These are phyloP conservation scores for Pseudomonodictys pantanalensis DNA, from an alignment of 495 filamentous ascomycete genomes.

Conservation along the genomic window DNA sequence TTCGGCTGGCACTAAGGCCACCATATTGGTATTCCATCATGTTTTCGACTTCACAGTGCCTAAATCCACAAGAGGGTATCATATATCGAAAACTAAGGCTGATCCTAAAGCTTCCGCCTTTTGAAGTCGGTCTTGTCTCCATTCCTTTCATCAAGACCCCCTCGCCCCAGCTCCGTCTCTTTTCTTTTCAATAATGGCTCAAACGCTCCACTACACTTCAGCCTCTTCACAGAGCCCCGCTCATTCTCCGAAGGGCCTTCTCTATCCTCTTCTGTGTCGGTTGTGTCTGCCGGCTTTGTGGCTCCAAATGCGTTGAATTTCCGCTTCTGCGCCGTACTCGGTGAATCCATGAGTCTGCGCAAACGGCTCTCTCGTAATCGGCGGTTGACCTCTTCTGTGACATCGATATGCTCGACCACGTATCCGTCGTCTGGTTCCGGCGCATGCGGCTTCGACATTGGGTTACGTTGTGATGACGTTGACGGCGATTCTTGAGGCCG, in stretches of 20 bases:
- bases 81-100: not conserved
- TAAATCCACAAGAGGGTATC: not conserved
- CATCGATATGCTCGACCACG: slow-evolving; percentile 4
- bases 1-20: too few species aligned
- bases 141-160: not conserved
- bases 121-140: not conserved
- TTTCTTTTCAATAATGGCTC: not conserved
- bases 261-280: not conserved
- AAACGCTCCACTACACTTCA: not conserved
- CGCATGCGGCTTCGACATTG: too few species aligned
- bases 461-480: too few species aligned
- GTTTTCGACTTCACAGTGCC: too few species aligned
- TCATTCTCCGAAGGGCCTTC: not conserved
- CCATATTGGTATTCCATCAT: too few species aligned
- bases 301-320: slow-evolving; percentile 1
- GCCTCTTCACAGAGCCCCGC: not conserved
- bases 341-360: slow-evolving; percentile 10
- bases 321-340: slow-evolving; percentile 7
- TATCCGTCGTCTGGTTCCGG: not conserved
- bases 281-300: not conserved
- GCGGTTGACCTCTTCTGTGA: slow-evolving; percentile 11
- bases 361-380: slow-evolving; percentile 3
- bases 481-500: too few species aligned
- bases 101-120: not conserved
- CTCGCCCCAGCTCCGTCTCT: not conserved